Evolutionary conservation across 441 rosid genomes (phyloP), one percentile per base, ranked within the genome.

Genomic region (Omphalea diandra): DNA sequence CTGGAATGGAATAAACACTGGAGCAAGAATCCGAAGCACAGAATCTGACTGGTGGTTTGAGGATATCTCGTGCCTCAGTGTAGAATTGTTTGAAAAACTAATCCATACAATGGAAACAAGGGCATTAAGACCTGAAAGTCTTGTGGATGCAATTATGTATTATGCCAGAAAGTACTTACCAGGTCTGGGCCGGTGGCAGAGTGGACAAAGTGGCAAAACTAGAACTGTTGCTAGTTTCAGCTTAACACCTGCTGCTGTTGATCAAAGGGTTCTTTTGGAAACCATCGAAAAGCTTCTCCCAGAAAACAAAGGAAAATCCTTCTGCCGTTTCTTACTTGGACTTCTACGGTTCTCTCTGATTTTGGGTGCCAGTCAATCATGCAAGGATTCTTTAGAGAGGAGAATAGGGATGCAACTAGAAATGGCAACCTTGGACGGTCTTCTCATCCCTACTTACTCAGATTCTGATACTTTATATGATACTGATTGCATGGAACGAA

Each of bases 1-100:
- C 31, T 95, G 99, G 99, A 95, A 95, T 40, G 98, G 99, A 46
- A 93, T 95, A 84, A 87, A 86, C 83, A 95, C 99, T 0, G 99
- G 99, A 27, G 99, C 96, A 27, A 84, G 86, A 76, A 89, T 90
- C 74, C 82, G 86, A 72, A 85, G 88, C 63, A 44, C 89, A 0
- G 89, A 77, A 73, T 93, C 96, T n/a, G 98, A 88, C 80, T 95
- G 99, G 99, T 95, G 99, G 99, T 93, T 85, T 57, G 98, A 95
- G 70, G 99, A 95, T 72, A 68, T 90, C 53, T 87, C 98, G 43
- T 89, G 76, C 79, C 85, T 93, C 24, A 88, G 84, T 61, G 84
- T 93, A 18, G 77, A 63, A 68, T 78, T 93, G 83, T 95, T 90
- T 75, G 89, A 85, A 79, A 88, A 78, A 74, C 88, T 95, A 17